Percentiles rank a stretch among this genome's conserved stretches.
Conservation (phyloP, 139 green algal species). For the Zygnema cylindricum region DNA sequence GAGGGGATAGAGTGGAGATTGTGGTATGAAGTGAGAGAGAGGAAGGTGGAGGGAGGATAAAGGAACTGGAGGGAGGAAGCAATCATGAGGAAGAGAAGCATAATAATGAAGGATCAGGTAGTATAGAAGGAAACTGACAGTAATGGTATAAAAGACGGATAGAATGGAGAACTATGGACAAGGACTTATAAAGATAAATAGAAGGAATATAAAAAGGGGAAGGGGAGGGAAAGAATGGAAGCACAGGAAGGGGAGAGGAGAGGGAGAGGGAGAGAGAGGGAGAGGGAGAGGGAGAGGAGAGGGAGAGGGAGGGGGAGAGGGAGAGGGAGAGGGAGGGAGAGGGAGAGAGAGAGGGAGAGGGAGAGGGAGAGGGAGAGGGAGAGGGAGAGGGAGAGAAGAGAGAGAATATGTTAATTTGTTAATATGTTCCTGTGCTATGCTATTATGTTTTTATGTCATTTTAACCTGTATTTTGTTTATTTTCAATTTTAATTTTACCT, state of each 20-base stretch:
- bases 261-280: not conserved
- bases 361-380: not conserved
- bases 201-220: not conserved
- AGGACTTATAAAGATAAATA: no score
- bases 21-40: no score
- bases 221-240: not conserved
- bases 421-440: no score
- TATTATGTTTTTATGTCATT: constrained; percentile 38
- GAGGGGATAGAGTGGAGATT: no score
- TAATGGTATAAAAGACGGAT: no score
- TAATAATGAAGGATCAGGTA: no score
- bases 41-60: no score
- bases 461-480: constrained; percentile 26
- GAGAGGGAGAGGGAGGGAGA: not conserved
- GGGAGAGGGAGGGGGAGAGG: not conserved
- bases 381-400: not conserved
- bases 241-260: not conserved
- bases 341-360: not conserved
- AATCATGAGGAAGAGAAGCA: no score
- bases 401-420: no score
- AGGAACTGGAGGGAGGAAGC: no score
- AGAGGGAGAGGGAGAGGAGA: not conserved
- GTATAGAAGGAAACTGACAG: no score
- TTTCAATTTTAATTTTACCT: constrained; percentile 38
- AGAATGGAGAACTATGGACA: no score